A percentile compares a stretch with the other conserved stretches of the same genome.
phyloP scores from a whole-genome alignment of 345 rosid species.

The Cardamine resedifolia region DNA sequence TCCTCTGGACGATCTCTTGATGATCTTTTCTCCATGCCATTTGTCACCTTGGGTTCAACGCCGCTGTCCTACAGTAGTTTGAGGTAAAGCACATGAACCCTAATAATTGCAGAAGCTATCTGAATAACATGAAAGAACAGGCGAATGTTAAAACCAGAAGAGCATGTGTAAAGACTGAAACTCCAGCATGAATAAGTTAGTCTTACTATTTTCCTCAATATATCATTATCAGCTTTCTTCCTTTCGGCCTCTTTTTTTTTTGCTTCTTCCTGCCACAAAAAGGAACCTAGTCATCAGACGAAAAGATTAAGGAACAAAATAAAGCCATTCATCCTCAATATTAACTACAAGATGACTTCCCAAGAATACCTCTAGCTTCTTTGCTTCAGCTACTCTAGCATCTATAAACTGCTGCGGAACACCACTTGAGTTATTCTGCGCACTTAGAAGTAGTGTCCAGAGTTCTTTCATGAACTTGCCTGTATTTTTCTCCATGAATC shows the following conservation, averaged over 20 bases:
- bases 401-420: conserved; percentile 90
- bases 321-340: not conserved
- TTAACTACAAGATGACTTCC: conserved; percentile 2
- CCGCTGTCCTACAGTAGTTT: conserved; percentile 98
- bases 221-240: conserved; percentile 53
- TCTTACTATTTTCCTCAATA: conserved; percentile 71
- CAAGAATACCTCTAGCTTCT: conserved; percentile 61
- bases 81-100: conserved; percentile 99
- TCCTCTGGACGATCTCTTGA: conserved; percentile 48
- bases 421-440: conserved; percentile 83
- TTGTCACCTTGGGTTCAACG: conserved; percentile 48
- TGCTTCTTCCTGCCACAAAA: conserved; percentile 59
- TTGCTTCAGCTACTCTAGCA: conserved; percentile 80
- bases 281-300: conserved; percentile 15
- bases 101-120: conserved; percentile 99
- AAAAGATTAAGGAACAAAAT: not conserved
- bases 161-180: conserved; percentile 44
- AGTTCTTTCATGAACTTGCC: conserved; percentile 98
- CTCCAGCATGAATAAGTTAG: conserved; percentile 67
- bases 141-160: conserved; percentile 63
- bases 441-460: conserved; percentile 91
- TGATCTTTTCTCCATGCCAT: conserved; percentile 48
- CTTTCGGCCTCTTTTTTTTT: conserved; percentile 48
- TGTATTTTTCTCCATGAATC: conserved; percentile 98
- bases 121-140: conserved; percentile 82